These are phyloP conservation scores for Xenosphaeropsis pyriputrescens DNA, from an alignment of 2,329 filamentous ascomycete species.

Conservation along the genomic window DNA sequence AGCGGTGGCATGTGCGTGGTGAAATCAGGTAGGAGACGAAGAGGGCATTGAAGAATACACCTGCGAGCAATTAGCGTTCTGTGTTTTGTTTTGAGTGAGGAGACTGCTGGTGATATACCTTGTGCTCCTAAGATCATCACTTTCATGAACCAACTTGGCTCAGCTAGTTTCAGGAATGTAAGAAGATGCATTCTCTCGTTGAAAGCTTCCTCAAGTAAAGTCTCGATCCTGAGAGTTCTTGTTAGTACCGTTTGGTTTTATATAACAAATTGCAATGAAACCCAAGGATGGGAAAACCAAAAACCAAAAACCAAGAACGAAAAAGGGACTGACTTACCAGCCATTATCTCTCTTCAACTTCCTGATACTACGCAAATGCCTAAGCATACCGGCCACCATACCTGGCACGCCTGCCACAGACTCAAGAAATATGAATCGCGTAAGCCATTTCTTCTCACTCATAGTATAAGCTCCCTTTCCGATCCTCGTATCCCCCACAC, in stretches of 20 bases:
- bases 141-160: conserved; percentile 73
- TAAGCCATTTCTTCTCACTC: conserved; percentile 80
- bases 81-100: no score
- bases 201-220: conserved; percentile 75
- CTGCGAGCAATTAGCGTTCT: no score
- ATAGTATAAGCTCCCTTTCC: conserved; percentile 38
- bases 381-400: conserved; percentile 91
- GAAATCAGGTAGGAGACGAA: conserved; percentile 81
- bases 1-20: conserved; percentile 80
- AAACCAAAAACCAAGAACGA: conserved; percentile 1
- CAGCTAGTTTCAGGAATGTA: conserved; percentile 83
- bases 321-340: conserved; percentile 31
- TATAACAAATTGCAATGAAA: no score
- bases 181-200: conserved; percentile 91
- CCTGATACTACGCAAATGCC: conserved; percentile 73
- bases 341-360: conserved; percentile 87
- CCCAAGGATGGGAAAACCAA: background rate
- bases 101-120: conserved; percentile 19
- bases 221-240: conserved; percentile 54
- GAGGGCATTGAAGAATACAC: conserved; percentile 90
- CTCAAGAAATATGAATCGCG: conserved; percentile 85
- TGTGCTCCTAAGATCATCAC: conserved; percentile 84
- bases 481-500: conserved; percentile 25
- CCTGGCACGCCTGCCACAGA: conserved; percentile 89
- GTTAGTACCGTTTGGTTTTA: no score